phyloP scores from a whole-genome alignment of 2,329 filamentous ascomycete genomes.

The Diaporthe sp. region DNA sequence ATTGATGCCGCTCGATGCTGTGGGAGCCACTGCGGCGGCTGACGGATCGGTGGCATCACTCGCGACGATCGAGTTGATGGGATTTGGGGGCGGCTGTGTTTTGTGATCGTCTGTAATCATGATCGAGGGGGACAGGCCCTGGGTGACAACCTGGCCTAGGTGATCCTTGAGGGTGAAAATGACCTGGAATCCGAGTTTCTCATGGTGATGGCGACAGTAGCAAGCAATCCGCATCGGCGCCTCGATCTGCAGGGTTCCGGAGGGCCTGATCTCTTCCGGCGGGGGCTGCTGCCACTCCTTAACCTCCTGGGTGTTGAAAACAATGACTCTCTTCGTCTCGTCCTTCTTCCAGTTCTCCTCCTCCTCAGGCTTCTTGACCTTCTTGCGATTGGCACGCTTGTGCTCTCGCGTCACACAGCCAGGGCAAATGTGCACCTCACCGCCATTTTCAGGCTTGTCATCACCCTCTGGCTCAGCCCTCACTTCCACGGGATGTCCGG shows the following conservation, averaged over 20 bases:
- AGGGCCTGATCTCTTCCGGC: slow-evolving; percentile 61
- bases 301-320: slow-evolving; percentile 91
- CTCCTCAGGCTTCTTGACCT: slow-evolving; percentile 92
- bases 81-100: slow-evolving; percentile 71
- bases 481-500: slow-evolving; percentile 51
- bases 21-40: slow-evolving; percentile 27
- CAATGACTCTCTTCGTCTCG: slow-evolving; percentile 85
- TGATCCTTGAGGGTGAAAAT: slow-evolving; percentile 95
- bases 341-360: slow-evolving; percentile 88
- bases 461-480: slow-evolving; percentile 66
- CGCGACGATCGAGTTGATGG: slow-evolving; percentile 35
- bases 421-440: slow-evolving; percentile 91
- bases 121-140: slow-evolving; percentile 88
- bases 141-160: slow-evolving; percentile 81
- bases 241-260: slow-evolving; percentile 81
- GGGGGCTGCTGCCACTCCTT: slow-evolving; percentile 82
- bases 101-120: slow-evolving; percentile 99
- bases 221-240: slow-evolving; percentile 96
- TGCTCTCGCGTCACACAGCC: slow-evolving; percentile 94
- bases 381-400: slow-evolving; percentile 92
- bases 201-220: slow-evolving; percentile 94
- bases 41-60: slow-evolving; percentile 37
- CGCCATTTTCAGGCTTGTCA: slow-evolving; percentile 85
- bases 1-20: slow-evolving; percentile 39
- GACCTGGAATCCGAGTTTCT: slow-evolving; percentile 92